Evolutionary conservation across 345 rosid species (phyloP), one percentile per base, ranked within the genome.

Genomic region (Cardamine resedifolia): DNA sequence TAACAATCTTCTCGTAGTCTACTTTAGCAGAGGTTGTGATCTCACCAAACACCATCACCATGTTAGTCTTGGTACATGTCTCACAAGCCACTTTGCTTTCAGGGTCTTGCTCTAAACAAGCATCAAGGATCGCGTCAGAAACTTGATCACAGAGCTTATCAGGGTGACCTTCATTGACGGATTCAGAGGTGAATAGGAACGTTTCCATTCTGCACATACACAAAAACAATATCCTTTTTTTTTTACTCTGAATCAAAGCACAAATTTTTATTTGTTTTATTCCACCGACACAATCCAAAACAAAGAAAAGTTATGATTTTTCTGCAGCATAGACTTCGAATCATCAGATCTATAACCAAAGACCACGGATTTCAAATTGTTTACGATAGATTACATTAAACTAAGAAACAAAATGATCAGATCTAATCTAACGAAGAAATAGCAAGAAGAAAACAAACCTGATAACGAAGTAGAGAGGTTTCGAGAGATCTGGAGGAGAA

Each of bases 1-100:
- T 80, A 48, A 89, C 96, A 24, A 89, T 84, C 66, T 86, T 89
- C 85, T 89, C 96, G 47, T 87, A 85, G 75, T 89, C 77, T 0
- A 89, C 87, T 48, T 79, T 79, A 4, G 90, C 96, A 77, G 86
- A 81, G 52, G 91, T 89, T 0, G 95, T 88, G 83, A 88, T 86
- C 85, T 88, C 91, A 64, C 95, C 95, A 44, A 86, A 86, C 27
- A 88, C 95, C 95, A 88, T 88, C 38, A 86, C 91, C 94, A 88
- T 88, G 51, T 88, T 88, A 15, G 94, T 88, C 84, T 88, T 88
- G 75, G 91, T 85, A 45, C 96, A 89, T 24, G 92, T 89, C 81
- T 85, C 96, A 66, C 96, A 87, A 0, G 96, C 96, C 4, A 90
- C 96, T 71, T 90, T 87, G 87, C 92, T 90, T 43, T 87, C 92